Percentiles rank a stretch among this genome's conserved stretches.
phyloP scores from a whole-genome alignment of 768 basidiomycete species.

The Clitopilus passeckerianus region DNA sequence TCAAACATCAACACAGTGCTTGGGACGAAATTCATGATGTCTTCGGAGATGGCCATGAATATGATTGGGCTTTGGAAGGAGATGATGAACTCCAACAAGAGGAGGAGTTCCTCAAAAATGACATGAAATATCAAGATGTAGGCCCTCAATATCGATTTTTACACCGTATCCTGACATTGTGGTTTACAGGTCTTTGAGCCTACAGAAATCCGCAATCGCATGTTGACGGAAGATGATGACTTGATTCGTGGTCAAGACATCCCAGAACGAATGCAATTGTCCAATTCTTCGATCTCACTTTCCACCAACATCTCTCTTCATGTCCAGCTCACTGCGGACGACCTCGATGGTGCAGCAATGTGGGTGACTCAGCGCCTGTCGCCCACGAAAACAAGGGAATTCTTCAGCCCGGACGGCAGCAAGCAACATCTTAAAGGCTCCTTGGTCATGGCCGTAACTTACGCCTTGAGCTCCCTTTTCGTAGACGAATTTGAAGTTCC shows the following conservation, averaged over 20 bases:
- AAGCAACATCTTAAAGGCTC: constrained; percentile 56
- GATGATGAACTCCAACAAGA: constrained; percentile 60
- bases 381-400: constrained; percentile 64
- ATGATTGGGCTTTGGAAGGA: constrained; percentile 88
- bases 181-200: constrained; percentile 87
- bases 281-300: constrained; percentile 75
- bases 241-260: constrained; percentile 85
- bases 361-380: constrained; percentile 87
- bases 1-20: constrained; percentile 46
- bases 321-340: constrained; percentile 61
- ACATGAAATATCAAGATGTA: constrained; percentile 86
- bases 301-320: constrained; percentile 57
- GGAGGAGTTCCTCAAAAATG: constrained; percentile 50
- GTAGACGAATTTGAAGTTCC: constrained; percentile 90
- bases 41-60: constrained; percentile 95
- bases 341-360: constrained; percentile 74
- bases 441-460: constrained; percentile 75
- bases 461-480: constrained; percentile 78
- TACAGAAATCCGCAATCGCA: constrained; percentile 84
- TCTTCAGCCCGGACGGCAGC: constrained; percentile 61
- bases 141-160: constrained; percentile 12
- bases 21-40: constrained; percentile 97
- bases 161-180: constrained; percentile 6
- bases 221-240: constrained; percentile 92
- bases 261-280: constrained; percentile 94